Evolutionary conservation across 2,329 filamentous ascomycete species (phyloP).

Genomic region (Rosellinia necatrix): DNA sequence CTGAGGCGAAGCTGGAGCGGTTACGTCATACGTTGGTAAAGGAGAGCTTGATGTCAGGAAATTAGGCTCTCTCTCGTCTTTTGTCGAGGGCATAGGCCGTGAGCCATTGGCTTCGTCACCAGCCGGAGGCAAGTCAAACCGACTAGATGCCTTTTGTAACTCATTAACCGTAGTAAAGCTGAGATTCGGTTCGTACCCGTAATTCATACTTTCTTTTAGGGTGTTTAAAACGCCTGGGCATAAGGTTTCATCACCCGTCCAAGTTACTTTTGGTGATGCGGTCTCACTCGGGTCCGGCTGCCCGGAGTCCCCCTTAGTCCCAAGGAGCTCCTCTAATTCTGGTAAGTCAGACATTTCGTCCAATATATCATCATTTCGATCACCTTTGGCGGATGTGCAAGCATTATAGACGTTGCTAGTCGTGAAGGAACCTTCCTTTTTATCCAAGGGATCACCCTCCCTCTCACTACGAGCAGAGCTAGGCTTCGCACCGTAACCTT

Average conservation of each 20-base stretch:
- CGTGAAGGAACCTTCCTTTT: background rate
- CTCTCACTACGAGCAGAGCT: background rate
- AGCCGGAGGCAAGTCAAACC: constrained; percentile 30
- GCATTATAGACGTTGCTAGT: background rate
- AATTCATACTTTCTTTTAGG: constrained; percentile 37
- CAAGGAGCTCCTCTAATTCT: constrained; percentile 31
- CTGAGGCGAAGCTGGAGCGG: background rate
- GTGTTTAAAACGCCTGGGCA: constrained; percentile 36
- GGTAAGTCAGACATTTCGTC: constrained; percentile 33
- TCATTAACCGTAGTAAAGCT: constrained; percentile 41
- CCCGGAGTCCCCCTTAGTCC: background rate
- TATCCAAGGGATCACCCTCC: background rate
- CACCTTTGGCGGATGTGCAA: background rate
- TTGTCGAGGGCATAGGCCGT: background rate
- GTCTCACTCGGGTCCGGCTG: background rate
- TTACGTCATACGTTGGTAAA: background rate
- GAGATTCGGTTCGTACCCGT: constrained; percentile 38
- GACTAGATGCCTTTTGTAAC: constrained; percentile 36
- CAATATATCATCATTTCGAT: constrained; percentile 10
- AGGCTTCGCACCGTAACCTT: constrained; percentile 10
- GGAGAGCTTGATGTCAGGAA: constrained; percentile 13
- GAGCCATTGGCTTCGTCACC: background rate
- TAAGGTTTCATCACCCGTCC: constrained; percentile 34
- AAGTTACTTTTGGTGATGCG: constrained; percentile 4
- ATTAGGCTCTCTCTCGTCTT: background rate